Evolutionary conservation across 2,329 filamentous ascomycete species (phyloP).

Genomic region (Colletotrichum siamense): DNA sequence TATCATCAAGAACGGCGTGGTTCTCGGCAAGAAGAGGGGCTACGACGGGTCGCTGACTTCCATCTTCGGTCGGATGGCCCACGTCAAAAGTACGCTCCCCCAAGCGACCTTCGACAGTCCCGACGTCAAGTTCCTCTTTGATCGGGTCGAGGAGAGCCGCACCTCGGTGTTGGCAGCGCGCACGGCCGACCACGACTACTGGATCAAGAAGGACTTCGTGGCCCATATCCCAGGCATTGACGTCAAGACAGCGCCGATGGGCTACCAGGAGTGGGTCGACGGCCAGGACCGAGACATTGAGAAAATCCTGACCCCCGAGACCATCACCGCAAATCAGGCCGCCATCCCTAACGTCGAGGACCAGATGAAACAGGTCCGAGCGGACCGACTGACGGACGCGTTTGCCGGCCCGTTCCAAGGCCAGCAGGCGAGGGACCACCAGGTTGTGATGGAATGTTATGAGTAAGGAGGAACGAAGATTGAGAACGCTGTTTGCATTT

Average conservation of each 20-base stretch:
- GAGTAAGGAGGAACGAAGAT: not conserved
- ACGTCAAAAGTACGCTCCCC: not conserved
- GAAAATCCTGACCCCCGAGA: not conserved
- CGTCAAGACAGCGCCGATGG: not conserved
- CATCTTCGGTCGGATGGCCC: not conserved
- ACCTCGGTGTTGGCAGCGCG: not conserved
- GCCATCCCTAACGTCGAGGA: not conserved
- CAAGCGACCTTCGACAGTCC: not conserved
- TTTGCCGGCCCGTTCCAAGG: not conserved
- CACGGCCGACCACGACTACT: not conserved
- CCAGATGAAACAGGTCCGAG: not conserved
- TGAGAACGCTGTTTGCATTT: not conserved
- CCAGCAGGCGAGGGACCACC: not conserved
- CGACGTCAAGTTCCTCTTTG: not conserved
- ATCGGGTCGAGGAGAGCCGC: not conserved
- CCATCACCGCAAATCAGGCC: not conserved
- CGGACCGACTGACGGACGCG: not conserved
- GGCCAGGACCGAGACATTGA: not conserved
- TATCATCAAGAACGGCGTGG: not conserved
- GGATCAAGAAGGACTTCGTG: not conserved
- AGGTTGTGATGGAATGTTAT: not conserved
- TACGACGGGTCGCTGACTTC: not conserved
- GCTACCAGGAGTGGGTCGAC: not conserved
- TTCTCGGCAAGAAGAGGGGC: not conserved
- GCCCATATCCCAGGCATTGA: not conserved